phyloP scores from a whole-genome alignment of 352 stramenopile genomes.

The Globisporangium orthogonon region DNA sequence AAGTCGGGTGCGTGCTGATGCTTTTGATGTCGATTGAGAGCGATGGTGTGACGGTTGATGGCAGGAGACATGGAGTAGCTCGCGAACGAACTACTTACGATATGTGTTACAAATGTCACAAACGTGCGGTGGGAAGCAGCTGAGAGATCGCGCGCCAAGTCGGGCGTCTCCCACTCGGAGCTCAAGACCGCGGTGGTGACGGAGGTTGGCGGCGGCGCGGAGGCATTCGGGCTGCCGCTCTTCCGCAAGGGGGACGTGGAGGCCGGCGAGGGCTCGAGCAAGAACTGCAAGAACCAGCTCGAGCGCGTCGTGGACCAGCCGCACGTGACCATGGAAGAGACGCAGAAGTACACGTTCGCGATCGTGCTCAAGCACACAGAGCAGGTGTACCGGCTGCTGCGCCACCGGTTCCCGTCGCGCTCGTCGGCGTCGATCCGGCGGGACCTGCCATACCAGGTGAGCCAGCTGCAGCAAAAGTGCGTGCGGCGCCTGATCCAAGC shows the following conservation, averaged over 20 bases:
- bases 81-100: background rate
- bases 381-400: conserved; percentile 65
- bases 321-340: conserved; percentile 79
- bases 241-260: conserved; percentile 14
- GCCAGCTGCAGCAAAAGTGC: conserved; percentile 73
- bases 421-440: conserved; percentile 58
- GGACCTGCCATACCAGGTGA: conserved; percentile 65
- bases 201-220: conserved; percentile 42
- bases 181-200: conserved; percentile 49
- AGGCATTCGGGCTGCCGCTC: conserved; percentile 32
- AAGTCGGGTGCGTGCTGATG: conserved; percentile 11
- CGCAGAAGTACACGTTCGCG: conserved; percentile 87
- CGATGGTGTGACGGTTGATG: background rate
- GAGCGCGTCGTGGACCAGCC: conserved; percentile 32
- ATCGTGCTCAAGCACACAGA: conserved; percentile 80
- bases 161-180: conserved; percentile 16
- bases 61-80: background rate
- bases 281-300: conserved; percentile 16
- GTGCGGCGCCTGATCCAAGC: conserved; percentile 77
- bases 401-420: conserved; percentile 62
- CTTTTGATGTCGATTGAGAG: background rate
- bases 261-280: conserved; percentile 8
- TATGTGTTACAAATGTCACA: background rate
- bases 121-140: background rate
- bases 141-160: conserved; percentile 13